phyloP scores from a whole-genome alignment of 225 moss, liverwort and hornwort species.

The Ulota crispa region DNA sequence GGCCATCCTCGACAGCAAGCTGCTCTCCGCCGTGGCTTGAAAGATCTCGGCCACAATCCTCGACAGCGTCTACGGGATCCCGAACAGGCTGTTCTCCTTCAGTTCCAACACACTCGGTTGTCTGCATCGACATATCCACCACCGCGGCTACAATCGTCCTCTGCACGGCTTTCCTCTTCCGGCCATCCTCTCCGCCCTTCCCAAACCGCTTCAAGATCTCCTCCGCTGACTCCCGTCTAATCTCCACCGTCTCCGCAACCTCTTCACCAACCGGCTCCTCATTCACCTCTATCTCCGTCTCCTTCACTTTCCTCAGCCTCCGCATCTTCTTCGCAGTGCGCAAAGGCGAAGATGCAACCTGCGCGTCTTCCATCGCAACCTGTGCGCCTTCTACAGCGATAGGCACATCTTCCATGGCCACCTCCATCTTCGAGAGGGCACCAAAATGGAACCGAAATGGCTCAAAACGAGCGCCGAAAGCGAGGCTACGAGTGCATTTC shows the following conservation, averaged over 20 bases:
- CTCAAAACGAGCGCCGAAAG: not conserved
- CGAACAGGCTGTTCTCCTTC: not conserved
- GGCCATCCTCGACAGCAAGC: not conserved
- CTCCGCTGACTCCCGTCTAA: slow-evolving; percentile 33
- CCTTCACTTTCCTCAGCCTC: slow-evolving; percentile 48
- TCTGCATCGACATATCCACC: slow-evolving; percentile 44
- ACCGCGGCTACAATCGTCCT: slow-evolving; percentile 41
- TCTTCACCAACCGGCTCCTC: not conserved
- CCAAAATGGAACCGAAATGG: too few species aligned
- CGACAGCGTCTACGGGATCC: not conserved
- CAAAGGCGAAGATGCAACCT: slow-evolving; percentile 17
- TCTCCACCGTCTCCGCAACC: not conserved
- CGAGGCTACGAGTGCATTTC: not conserved
- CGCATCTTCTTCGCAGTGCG: slow-evolving; percentile 33
- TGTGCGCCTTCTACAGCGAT: not conserved
- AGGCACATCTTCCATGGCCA: not conserved
- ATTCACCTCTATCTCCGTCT: slow-evolving; percentile 9
- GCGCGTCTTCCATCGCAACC: not conserved
- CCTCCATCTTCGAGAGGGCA: slow-evolving; percentile 8
- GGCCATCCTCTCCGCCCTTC: slow-evolving; percentile 32
- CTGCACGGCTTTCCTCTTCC: slow-evolving; percentile 58
- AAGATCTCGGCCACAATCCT: slow-evolving; percentile 6
- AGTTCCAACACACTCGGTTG: not conserved
- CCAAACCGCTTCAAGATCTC: slow-evolving; percentile 40
- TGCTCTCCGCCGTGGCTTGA: not conserved